A percentile compares a stretch with the other conserved stretches of the same genome.
Conservation (phyloP, 257 asterid species). For the Rehmannia glutinosa region DNA sequence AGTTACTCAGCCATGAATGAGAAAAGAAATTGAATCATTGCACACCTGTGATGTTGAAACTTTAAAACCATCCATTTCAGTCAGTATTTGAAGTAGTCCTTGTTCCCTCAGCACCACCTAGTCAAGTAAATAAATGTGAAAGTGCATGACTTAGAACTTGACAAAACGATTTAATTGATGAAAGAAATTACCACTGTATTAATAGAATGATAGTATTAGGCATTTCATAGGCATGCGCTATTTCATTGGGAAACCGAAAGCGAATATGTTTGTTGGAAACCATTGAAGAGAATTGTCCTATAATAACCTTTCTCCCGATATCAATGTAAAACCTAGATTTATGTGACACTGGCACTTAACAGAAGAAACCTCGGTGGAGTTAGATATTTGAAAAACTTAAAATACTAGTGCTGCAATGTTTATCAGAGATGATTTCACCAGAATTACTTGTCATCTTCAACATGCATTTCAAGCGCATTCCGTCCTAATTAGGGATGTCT, state of each 20-base stretch:
- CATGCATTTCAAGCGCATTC: background rate
- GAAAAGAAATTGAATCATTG: conserved; percentile 13
- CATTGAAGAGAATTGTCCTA: background rate
- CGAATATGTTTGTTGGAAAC: conserved; percentile 7
- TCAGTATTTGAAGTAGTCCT: conserved; percentile 94
- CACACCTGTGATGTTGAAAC: conserved; percentile 85
- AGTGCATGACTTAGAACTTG: background rate
- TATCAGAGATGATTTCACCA: conserved; percentile 1
- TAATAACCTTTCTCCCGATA: background rate
- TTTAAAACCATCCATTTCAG: conserved; percentile 99
- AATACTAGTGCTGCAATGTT: background rate
- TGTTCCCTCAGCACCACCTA: conserved; percentile 99
- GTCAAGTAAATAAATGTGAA: conserved; percentile 25
- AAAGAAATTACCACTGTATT: background rate
- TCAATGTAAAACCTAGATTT: background rate
- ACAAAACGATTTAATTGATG: background rate
- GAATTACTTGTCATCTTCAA: conserved; percentile 10
- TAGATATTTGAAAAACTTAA: background rate
- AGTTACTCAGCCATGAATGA: conserved; percentile 2
- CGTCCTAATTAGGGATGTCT: background rate
- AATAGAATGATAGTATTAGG: conserved; percentile 7
- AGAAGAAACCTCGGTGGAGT: too few species aligned
- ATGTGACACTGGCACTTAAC: conserved; percentile 2
- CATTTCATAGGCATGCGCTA: background rate
- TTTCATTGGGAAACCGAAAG: conserved; percentile 5